Evolutionary conservation across 805 yeast genomes (phyloP).

Genomic region (Nakazawaea ishiwadae): DNA sequence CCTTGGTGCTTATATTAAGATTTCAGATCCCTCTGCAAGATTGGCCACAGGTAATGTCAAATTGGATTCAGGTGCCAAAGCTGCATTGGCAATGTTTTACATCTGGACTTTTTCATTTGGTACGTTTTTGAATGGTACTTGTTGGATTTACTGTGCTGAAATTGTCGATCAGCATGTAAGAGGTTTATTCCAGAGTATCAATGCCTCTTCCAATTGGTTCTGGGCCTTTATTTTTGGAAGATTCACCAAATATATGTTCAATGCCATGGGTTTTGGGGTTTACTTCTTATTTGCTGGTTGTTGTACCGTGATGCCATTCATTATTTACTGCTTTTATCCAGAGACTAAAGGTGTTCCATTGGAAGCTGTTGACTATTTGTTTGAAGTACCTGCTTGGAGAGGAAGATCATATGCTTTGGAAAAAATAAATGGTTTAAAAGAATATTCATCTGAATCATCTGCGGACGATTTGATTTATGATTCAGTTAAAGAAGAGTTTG

Average conservation of each 20-base stretch:
- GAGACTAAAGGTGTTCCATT: constrained; percentile 36
- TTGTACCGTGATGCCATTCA: constrained; percentile 23
- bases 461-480: not conserved
- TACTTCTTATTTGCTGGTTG: constrained; percentile 37
- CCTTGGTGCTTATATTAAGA: constrained; percentile 42
- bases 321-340: constrained; percentile 30
- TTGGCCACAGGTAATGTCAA: constrained; percentile 20
- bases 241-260: constrained; percentile 39
- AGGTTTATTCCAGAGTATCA: constrained; percentile 37
- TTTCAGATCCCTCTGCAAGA: constrained; percentile 30
- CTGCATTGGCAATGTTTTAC: constrained; percentile 41
- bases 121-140: constrained; percentile 41
- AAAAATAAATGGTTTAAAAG: not conserved
- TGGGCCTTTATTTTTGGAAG: constrained; percentile 47
- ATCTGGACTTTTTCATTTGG: constrained; percentile 43
- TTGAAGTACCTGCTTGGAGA: constrained; percentile 17
- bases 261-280: constrained; percentile 37
- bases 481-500: not conserved
- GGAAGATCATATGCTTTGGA: constrained; percentile 5
- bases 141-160: constrained; percentile 44
- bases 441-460: not conserved
- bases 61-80: constrained; percentile 28
- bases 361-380: constrained; percentile 50
- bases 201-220: constrained; percentile 44
- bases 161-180: constrained; percentile 39